Base-by-base conservation (phyloP, 331 rosid species). In the Dryas integrifolia region DNA sequence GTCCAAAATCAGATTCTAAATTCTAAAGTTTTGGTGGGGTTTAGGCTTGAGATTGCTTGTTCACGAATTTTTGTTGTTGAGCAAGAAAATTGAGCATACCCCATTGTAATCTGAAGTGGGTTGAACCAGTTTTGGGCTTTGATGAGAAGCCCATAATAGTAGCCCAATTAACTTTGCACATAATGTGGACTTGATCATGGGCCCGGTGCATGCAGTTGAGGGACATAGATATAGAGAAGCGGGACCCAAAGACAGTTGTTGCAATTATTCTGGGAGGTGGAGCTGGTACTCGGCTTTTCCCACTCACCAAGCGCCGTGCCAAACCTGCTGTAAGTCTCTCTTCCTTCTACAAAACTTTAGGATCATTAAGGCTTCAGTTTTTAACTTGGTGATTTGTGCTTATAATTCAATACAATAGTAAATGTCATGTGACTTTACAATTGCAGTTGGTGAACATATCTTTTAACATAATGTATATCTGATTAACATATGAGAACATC, bases 211-310 rank as follows among this genome's bases (percentile, higher is more conserved):
- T n/a, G 88, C 89, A 94, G 97, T 75, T 91, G 82, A 88, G 87
- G 82, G 85, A 80, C 75, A 43, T 81, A 14, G 83, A 88, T 15
- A 24, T 82, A 84, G 90, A 85, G 56, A 91, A 57, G 79, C 74
- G 80, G 67, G 86, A 94, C 77, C 70, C 98, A 39, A 79, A 85
- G 61, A 89, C 97, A 6, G 96, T 89, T 51, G 87, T 86, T 58
- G 98, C 98, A 59, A 46, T 94, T 71, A 89, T 94, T 65, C 85
- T 94, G 1, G 98, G 98, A 39, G 98, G 96, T 65, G 97, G 98
- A 79, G 97, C 98, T 15, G 98, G 98, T 7, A 94, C 98, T 65
- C 94, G 98, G 52, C 92, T 94, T 74, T 94, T 89, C 73, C 98
- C 97, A 60, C 91, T 94, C 60, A 94, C 98, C 9, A 94, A 85